Evolutionary conservation across 2,329 filamentous ascomycete genomes (phyloP), one percentile per base, ranked within the genome.

Genomic region (Acarospora socialis): DNA sequence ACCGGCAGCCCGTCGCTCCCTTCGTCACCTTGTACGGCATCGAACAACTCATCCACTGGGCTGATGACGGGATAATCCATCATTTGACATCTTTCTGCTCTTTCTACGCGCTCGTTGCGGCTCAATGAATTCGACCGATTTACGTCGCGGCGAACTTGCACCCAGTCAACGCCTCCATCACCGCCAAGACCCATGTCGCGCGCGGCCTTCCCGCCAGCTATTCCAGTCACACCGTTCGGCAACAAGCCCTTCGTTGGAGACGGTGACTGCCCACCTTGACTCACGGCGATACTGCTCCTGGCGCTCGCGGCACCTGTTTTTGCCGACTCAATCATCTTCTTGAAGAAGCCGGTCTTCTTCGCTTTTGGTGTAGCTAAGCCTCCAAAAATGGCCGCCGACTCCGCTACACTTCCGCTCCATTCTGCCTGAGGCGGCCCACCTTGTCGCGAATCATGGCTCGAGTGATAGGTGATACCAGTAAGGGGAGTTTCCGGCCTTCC

Each of bases 121-220:
- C 86, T 93, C 21, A 94, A 65, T 0, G 87, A 90, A 49, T 93
- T 95, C 3, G 87, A 92, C 21, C 90, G 73, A 54, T 98, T 95
- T 28, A 98, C 79, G 55, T 98, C 92, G 27, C 90, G 74, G 21
- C 90, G 78, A 14, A 95, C 84, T 52, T 95, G 86, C n/a, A 98
- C 84, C 86, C 90, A 98, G 52, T 95, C 87, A 9, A 81, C 42
- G 10, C 46, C 60, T 16, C 52, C 44, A 18, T 41, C 50, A 35
- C 55, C 61, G 21, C 61, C 68, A 5, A 79, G 54, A 2, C 79
- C 82, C 68, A 79, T 79, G 12, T 92, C 83, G 34, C 70, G 68
- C 9, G 73, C 68, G 4, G 67, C 58, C 39, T 73, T 51, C 1
- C 66, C 67, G 13, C 70, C 68, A 22, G 67, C 59, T 28, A 79